A percentile compares a stretch with the other conserved stretches of the same genome.
Evolutionary conservation across 345 rosid genomes (phyloP).

Genomic region (Gossypium stocksii): DNA sequence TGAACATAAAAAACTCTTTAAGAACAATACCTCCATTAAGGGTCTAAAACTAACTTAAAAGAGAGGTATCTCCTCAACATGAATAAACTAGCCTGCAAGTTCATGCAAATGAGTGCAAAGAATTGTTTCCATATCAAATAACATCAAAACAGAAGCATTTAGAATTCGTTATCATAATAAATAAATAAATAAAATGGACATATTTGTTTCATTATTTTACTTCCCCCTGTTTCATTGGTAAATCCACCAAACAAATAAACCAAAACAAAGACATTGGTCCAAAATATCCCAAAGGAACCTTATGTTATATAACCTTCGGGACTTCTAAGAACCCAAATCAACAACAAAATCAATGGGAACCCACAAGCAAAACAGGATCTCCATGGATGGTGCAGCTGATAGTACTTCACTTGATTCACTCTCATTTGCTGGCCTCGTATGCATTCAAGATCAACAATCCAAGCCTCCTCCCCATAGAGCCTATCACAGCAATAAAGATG

Average conservation of each 20-base stretch:
- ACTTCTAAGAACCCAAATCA: neutral
- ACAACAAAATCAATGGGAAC: conserved; percentile 23
- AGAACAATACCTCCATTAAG: too few relatives aligned
- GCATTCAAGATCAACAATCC: conserved; percentile 36
- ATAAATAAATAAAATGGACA: too few relatives aligned
- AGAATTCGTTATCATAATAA: too few relatives aligned
- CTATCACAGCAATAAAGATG: conserved; percentile 4
- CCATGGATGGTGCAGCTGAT: conserved; percentile 30
- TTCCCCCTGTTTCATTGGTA: conserved; percentile 12
- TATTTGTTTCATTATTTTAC: too few relatives aligned
- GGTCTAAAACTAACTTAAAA: too few relatives aligned
- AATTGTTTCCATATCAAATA: neutral
- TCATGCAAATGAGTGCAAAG: neutral
- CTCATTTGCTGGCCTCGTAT: conserved; percentile 38
- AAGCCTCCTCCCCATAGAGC: conserved; percentile 4
- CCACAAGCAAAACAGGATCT: conserved; percentile 20
- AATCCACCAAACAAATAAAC: conserved; percentile 19
- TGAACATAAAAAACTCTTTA: too few relatives aligned
- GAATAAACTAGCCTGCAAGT: neutral
- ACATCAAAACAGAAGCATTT: too few relatives aligned
- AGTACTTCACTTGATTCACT: conserved; percentile 23
- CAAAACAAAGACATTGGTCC: conserved; percentile 1
- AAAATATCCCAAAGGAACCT: neutral
- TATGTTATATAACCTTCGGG: conserved; percentile 6
- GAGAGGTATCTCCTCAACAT: too few relatives aligned